Evolutionary conservation across 1,284 basidiomycete genomes (phyloP).

Genomic region (Marasmius sp.): DNA sequence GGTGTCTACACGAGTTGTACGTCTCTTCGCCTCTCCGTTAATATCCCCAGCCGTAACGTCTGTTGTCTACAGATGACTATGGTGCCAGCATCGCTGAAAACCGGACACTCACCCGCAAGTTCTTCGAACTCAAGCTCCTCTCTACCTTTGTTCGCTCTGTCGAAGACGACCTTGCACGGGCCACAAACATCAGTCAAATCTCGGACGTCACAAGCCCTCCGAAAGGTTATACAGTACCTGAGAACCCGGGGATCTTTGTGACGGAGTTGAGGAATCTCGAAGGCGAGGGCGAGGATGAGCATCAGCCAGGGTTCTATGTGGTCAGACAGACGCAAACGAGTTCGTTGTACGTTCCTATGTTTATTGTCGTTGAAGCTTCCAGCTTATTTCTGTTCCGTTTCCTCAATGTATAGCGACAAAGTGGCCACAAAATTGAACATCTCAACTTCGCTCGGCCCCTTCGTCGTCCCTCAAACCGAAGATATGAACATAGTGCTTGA

Average conservation of each 20-base stretch:
- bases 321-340: slow-evolving; percentile 40
- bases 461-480: not conserved
- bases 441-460: not conserved
- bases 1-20: slow-evolving; percentile 50
- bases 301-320: slow-evolving; percentile 50
- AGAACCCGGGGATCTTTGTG: slow-evolving; percentile 44
- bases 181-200: not conserved
- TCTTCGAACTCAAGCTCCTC: slow-evolving; percentile 6
- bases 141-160: slow-evolving; percentile 1
- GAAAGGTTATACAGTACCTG: slow-evolving; percentile 43
- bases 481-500: not conserved
- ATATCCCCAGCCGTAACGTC: not conserved
- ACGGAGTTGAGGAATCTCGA: slow-evolving; percentile 55
- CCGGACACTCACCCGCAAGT: slow-evolving; percentile 7
- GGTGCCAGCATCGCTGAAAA: slow-evolving; percentile 8
- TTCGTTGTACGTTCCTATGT: slow-evolving; percentile 8
- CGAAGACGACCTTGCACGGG: not conserved
- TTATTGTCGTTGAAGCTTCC: not conserved
- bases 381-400: not conserved
- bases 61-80: slow-evolving; percentile 3
- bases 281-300: slow-evolving; percentile 23
- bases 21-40: slow-evolving; percentile 11
- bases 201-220: slow-evolving; percentile 30
- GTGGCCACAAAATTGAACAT: not conserved
- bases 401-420: not conserved